Conservation (phyloP, 2,329 filamentous ascomycete genomes). For the Cercospora sesami region DNA sequence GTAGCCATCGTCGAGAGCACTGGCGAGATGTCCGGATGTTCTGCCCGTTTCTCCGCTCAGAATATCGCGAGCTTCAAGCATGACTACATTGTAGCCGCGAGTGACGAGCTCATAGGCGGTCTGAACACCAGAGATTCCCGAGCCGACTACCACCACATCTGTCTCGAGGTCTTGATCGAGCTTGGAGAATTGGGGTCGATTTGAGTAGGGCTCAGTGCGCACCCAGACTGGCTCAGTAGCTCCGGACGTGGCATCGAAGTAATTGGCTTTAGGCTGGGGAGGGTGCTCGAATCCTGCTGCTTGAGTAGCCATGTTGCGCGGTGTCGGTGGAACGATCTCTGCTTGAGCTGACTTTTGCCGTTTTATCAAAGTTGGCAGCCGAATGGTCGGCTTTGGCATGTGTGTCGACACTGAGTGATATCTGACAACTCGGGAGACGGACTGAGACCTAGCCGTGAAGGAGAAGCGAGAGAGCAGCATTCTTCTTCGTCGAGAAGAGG, state of each 20-base stretch:
- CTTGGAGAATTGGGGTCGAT: constrained; percentile 47
- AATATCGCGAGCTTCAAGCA: constrained; percentile 58
- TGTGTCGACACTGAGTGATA: neutral
- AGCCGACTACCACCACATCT: constrained; percentile 55
- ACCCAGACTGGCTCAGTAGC: constrained; percentile 56
- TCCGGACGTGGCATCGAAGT: constrained; percentile 52
- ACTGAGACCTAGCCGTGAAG: neutral
- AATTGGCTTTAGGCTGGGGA: constrained; percentile 24
- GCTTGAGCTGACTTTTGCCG: constrained; percentile 12
- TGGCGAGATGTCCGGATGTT: constrained; percentile 57
- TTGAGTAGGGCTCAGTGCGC: constrained; percentile 50
- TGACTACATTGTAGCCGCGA: constrained; percentile 51
- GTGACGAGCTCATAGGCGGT: constrained; percentile 56
- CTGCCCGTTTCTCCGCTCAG: constrained; percentile 57
- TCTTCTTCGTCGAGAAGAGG: neutral
- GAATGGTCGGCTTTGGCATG: constrained; percentile 9
- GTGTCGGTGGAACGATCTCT: neutral
- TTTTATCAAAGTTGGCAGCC: neutral
- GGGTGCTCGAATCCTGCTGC: neutral
- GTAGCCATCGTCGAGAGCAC: constrained; percentile 57
- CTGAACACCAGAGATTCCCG: constrained; percentile 56
- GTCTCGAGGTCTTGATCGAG: constrained; percentile 48
- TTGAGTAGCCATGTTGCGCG: constrained; percentile 22
- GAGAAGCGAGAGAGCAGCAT: neutral
- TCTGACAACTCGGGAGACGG: neutral